Conservation (phyloP, 225 moss, liverwort and hornwort species). For the Straminergon stramineum region DNA sequence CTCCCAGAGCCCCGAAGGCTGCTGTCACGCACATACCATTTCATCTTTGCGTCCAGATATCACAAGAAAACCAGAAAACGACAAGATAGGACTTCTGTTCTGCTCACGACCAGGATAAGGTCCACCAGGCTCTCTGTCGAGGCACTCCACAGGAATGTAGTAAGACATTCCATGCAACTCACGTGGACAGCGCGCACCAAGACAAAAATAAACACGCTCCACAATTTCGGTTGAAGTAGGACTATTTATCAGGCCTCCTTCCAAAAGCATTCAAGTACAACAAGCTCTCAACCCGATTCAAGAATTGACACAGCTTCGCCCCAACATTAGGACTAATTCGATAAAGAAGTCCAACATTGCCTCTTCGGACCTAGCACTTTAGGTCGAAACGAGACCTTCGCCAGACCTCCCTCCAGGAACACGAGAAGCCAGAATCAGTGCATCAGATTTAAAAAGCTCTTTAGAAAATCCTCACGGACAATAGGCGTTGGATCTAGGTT, state of each 20-base stretch:
- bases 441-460: constrained; percentile 28
- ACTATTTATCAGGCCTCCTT: not conserved
- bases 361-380: not conserved
- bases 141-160: not conserved
- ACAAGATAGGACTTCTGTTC: too few species aligned
- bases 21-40: constrained; percentile 7
- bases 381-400: not conserved
- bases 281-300: not conserved
- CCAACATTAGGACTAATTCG: not conserved
- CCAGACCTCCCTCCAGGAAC: not conserved
- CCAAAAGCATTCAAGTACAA: not conserved
- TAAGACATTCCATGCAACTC: not conserved
- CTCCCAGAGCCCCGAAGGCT: not conserved
- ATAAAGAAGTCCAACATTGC: not conserved
- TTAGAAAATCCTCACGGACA: constrained; percentile 5
- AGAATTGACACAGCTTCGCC: not conserved
- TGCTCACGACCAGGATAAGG: not conserved
- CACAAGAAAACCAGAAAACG: not conserved
- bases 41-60: constrained; percentile 12
- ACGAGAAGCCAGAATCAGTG: not conserved
- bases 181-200: not conserved
- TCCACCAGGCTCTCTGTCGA: not conserved
- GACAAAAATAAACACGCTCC: not conserved
- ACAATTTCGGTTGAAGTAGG: not conserved
- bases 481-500: constrained; percentile 17